Conservation (phyloP, 2,329 filamentous ascomycete species). For the Thermoascus crustaceus region DNA sequence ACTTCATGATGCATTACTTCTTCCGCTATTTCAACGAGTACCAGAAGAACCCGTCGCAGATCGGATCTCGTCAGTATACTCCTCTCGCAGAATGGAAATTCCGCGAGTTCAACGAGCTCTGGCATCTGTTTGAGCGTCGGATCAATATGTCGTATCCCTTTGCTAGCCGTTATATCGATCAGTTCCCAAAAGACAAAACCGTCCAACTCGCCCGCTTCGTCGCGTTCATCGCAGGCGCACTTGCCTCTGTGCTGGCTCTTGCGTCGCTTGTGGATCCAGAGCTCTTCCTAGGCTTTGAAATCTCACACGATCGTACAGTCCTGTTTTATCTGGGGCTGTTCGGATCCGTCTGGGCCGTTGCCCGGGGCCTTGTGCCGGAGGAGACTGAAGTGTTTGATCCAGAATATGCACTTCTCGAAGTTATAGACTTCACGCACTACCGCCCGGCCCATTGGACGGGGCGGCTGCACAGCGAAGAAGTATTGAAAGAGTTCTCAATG, state of each 20-base stretch:
- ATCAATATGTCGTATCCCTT: slow-evolving; percentile 93
- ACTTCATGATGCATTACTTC: slow-evolving; percentile 81
- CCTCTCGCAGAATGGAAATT: slow-evolving; percentile 97
- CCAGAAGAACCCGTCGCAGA: slow-evolving; percentile 80
- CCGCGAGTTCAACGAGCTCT: slow-evolving; percentile 93
- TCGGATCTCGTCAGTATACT: slow-evolving; percentile 85
- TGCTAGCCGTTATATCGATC: slow-evolving; percentile 83
- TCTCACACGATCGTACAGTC: slow-evolving; percentile 78
- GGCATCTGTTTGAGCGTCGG: slow-evolving; percentile 82
- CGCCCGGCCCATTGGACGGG: slow-evolving; percentile 82
- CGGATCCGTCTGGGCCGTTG: slow-evolving; percentile 72
- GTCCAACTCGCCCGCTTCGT: slow-evolving; percentile 77
- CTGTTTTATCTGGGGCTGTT: slow-evolving; percentile 85
- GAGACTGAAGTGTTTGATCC: slow-evolving; percentile 88
- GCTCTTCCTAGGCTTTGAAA: slow-evolving; percentile 82
- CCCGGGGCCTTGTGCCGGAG: slow-evolving; percentile 75
- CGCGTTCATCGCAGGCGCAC: slow-evolving; percentile 76
- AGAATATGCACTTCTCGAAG: slow-evolving; percentile 76
- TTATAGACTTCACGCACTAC: slow-evolving; percentile 90
- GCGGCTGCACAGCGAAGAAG: slow-evolving; percentile 85
- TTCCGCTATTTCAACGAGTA: slow-evolving; percentile 97
- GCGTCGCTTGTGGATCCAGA: slow-evolving; percentile 85
- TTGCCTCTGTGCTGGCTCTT: slow-evolving; percentile 76
- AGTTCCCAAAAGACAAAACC: slow-evolving; percentile 92
- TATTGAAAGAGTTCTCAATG: slow-evolving; percentile 79